Evolutionary conservation across 139 green algal species (phyloP).

Genomic region (Micractinium conductrix): DNA sequence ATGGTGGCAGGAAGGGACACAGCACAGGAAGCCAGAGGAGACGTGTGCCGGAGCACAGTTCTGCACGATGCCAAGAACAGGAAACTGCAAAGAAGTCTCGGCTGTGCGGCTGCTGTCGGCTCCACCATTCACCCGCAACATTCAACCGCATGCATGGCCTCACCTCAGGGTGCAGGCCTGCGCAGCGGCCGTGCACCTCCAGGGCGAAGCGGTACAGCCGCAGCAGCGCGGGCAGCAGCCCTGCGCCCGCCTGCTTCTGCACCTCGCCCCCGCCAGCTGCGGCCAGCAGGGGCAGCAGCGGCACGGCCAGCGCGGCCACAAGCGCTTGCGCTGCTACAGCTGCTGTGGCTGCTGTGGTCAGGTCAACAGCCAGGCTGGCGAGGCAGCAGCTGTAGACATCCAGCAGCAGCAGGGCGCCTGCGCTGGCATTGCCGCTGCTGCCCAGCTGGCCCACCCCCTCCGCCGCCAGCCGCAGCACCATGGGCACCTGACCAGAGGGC

Average conservation of each 20-base stretch:
- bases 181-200: constrained; percentile 31
- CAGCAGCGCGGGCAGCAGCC: constrained; percentile 19
- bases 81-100: too few species aligned
- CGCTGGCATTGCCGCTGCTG: neutral
- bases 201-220: constrained; percentile 24
- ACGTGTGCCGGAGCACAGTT: too few species aligned
- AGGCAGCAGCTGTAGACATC: constrained; percentile 31
- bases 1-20: too few species aligned
- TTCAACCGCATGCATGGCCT: neutral
- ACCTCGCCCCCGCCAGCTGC: too few species aligned
- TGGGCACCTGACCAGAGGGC: constrained; percentile 32
- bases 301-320: neutral
- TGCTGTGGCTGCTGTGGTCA: constrained; percentile 37
- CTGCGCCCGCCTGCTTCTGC: too few species aligned
- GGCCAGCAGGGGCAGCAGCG: constrained; percentile 14
- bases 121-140: too few species aligned
- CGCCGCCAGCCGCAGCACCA: constrained; percentile 17
- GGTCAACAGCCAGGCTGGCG: constrained; percentile 13
- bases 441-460: neutral
- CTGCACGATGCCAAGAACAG: too few species aligned
- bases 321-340: constrained; percentile 6
- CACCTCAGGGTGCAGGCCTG: constrained; percentile 36
- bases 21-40: too few species aligned
- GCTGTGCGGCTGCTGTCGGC: too few species aligned
- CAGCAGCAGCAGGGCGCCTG: neutral